Percentiles rank a stretch among this genome's conserved stretches.
Evolutionary conservation across 192 early-diverging fungal species (phyloP).

Genomic region (Rhizophagus prolifer): DNA sequence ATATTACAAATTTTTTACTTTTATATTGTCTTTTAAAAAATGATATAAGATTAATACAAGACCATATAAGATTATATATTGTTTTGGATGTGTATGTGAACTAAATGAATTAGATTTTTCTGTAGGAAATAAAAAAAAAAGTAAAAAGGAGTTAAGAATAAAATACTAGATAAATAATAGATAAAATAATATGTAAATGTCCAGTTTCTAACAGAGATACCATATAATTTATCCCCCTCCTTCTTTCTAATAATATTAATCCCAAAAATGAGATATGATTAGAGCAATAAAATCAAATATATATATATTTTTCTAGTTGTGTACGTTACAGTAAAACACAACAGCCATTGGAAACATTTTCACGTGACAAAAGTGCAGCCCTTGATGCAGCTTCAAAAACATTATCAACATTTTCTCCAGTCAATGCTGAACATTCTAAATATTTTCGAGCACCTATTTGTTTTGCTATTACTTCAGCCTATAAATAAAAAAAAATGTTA

Average conservation of each 20-base stretch:
- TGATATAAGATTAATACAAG: neutral
- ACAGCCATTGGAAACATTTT: neutral
- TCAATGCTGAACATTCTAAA: slow-evolving; percentile 82
- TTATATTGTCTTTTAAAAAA: neutral
- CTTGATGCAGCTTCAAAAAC: slow-evolving; percentile 52
- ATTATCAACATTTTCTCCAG: slow-evolving; percentile 65
- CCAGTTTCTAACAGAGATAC: neutral
- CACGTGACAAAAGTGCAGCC: slow-evolving; percentile 35
- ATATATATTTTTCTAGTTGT: neutral
- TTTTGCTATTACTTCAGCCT: slow-evolving; percentile 67
- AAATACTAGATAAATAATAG: neutral
- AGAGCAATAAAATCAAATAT: neutral
- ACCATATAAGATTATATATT: neutral
- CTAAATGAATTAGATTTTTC: neutral
- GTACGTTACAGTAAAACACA: slow-evolving; percentile 9
- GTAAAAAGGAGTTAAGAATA: neutral
- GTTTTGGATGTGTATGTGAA: neutral
- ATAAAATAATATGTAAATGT: neutral
- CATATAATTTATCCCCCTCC: neutral
- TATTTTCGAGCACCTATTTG: slow-evolving; percentile 77
- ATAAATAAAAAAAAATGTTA: neutral
- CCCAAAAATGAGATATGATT: too few species aligned
- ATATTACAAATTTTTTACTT: neutral
- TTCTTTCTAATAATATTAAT: neutral
- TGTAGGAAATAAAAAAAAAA: neutral